These are phyloP conservation scores for Debaryomyces maramus DNA, from an alignment of 805 yeast species.

Conservation along the genomic window DNA sequence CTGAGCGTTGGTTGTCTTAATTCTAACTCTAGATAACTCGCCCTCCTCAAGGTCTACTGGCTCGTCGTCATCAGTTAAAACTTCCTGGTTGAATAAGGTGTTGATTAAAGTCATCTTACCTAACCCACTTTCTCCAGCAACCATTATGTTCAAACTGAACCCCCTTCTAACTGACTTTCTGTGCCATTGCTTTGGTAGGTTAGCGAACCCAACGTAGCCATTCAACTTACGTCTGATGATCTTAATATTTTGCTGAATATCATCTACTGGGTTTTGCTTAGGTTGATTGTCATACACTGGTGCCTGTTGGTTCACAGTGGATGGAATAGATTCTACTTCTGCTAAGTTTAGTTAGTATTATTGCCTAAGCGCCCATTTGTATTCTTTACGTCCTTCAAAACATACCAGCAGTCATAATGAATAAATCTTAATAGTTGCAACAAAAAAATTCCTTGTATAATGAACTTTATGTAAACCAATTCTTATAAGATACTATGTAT, in stretches of 20 bases:
- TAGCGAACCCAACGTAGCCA: slow-evolving; percentile 96
- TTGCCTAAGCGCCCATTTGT: background rate
- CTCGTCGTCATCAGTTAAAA: slow-evolving; percentile 20
- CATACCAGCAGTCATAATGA: slow-evolving; percentile 1
- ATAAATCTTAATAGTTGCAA: background rate
- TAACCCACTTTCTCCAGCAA: slow-evolving; percentile 87
- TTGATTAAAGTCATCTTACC: slow-evolving; percentile 92
- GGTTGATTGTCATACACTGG: background rate
- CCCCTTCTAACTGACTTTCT: slow-evolving; percentile 89
- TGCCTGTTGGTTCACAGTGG: slow-evolving; percentile 1
- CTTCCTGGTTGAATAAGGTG: slow-evolving; percentile 66
- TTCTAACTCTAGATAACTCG: slow-evolving; percentile 27
- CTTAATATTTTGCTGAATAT: slow-evolving; percentile 45
- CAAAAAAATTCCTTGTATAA: background rate
- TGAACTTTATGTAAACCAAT: background rate
- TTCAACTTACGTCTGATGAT: slow-evolving; percentile 80
- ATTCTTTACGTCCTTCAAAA: background rate
- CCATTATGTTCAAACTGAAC: slow-evolving; percentile 82
- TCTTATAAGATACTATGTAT: background rate
- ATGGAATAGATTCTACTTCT: slow-evolving; percentile 3
- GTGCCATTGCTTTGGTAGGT: slow-evolving; percentile 98
- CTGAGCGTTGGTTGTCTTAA: slow-evolving; percentile 27
- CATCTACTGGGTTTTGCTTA: slow-evolving; percentile 7
- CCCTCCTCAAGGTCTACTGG: slow-evolving; percentile 22
- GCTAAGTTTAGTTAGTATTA: slow-evolving; percentile 4